Conservation (phyloP, 192 early-diverging fungal species). For the Lunasporangiospora selenospora region DNA sequence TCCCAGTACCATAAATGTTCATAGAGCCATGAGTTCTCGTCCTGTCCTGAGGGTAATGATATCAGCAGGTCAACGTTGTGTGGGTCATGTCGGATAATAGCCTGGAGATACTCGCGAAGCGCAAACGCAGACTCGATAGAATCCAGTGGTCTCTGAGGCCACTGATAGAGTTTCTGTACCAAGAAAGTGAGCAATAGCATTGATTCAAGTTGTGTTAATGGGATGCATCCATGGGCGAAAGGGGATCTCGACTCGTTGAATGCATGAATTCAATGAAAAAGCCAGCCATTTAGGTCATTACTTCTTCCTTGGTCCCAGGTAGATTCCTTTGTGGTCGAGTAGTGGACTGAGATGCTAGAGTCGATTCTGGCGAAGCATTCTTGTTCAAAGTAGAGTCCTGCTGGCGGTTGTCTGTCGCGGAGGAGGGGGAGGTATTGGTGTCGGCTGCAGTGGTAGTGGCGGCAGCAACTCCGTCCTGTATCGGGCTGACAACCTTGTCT, state of each 20-base stretch:
- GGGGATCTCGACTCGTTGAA: no score
- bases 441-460: no score
- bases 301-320: constrained; percentile 46
- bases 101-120: constrained; percentile 83
- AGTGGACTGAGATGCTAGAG: no score
- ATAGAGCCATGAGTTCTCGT: constrained; percentile 80
- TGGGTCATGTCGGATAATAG: constrained; percentile 67
- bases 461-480: no score
- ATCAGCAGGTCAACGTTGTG: constrained; percentile 69
- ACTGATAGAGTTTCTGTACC: constrained; percentile 53
- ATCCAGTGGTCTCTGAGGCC: constrained; percentile 58
- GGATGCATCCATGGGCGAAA: no score
- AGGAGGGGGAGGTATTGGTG: no score
- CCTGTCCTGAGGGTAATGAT: constrained; percentile 64
- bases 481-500: no score
- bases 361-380: no score
- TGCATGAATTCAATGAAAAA: not conserved
- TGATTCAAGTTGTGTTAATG: no score
- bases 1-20: constrained; percentile 81
- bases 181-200: not conserved
- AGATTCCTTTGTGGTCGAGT: constrained; percentile 26
- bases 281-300: not conserved
- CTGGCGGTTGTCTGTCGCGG: no score
- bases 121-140: constrained; percentile 75
- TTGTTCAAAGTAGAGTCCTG: no score